Evolutionary conservation across 164 flowering plant genomes (phyloP), one percentile per base, ranked within the genome.

Genomic region (Liriodendron chinense): DNA sequence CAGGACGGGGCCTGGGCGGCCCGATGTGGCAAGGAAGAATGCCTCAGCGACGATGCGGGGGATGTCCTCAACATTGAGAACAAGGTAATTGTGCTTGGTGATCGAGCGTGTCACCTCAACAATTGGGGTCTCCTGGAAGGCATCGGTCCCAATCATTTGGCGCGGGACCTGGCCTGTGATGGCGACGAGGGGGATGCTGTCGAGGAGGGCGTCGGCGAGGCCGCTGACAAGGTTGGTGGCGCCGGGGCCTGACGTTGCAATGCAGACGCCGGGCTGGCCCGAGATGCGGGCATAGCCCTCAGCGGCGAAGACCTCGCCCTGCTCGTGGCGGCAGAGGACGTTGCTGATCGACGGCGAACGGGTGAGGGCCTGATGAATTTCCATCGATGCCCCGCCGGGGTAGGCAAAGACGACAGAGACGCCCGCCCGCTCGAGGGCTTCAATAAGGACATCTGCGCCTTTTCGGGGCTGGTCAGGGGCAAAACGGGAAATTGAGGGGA

Each of bases 191-290:
- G 94, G 89, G 63, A 87, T 67, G 70, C 91, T 88, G 69, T 91
- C 94, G 24, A 88, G 87, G 73, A 86, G 43, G 3, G 94, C 92
- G 57, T 88, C 91, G 25, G 94, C 94, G 1, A 91, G 87, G 16
- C 94, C 94, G 47, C 91, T 84, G 57, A 91, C 92, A 20, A 91
- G 77, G 72, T 89, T 91, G 67, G 91, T 89, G 23, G 94, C 94
- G 1, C 94, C 94, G 7, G 94, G 94, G 49, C 94, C 94, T 0
- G 94, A 91, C 6, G 94, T 91, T 12, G 94, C 90, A 43, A 91
- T 89, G 80, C 94, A 91, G 56, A 88, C 89, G 21, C 94, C 92
- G 10, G 87, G 84, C 4, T 34, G 73, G 26, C 92, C 92, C 1
- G 91, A 84, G 34, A 89, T 78, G 34, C 89, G 88, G 0, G 94